Base-by-base conservation (phyloP, 768 basidiomycete species). In the Suillus lakei region DNA sequence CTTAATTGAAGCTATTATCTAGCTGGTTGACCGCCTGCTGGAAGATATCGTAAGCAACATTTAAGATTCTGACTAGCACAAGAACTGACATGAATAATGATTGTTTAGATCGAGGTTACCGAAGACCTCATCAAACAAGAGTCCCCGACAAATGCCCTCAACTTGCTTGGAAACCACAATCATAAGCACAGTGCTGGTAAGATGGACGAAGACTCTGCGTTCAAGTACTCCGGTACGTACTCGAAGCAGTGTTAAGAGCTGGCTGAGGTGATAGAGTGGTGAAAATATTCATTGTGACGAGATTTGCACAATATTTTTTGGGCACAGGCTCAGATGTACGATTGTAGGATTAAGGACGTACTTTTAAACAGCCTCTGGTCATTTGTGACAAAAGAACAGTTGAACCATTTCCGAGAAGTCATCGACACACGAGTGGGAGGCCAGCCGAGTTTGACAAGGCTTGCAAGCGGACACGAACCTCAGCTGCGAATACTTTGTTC, bases 1-100 rank as follows among this genome's bases (percentile, higher is more conserved):
- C 13, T 39, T 58, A 39, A 39, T 38, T 58, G 26, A 58, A 26
- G 36, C 26, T 12, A 30, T 48, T 13, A 59, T 77, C 38, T 46
- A 89, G 85, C 80, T 91, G 60, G 68, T 89, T 51, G 88, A 90
- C 67, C 83, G 86, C 62, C 83, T 95, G 28, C 77, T 95, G 26
- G 77, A 77, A 3, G 93, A 95, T 66, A 79, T 95, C 54, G 89
- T 91, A 70, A 76, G 88, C 79, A 7, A 28, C 9, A 30, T 51
- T 30, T 8, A 54, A 61, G 55, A 54, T 16, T 39, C 58, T 7
- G 38, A 21, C 48, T 15, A 1, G 26, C 41, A 55, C 30, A 44
- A 51, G 58, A 16, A 54, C 62, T 66, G 41, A 74, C 39, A 0
- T 23, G 30, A 36, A 4, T 8, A 23, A 2, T 64, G 30, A 53